Evolutionary conservation across 352 stramenopile species (phyloP).

Genomic region (Globisporangium rhizosaccharum): DNA sequence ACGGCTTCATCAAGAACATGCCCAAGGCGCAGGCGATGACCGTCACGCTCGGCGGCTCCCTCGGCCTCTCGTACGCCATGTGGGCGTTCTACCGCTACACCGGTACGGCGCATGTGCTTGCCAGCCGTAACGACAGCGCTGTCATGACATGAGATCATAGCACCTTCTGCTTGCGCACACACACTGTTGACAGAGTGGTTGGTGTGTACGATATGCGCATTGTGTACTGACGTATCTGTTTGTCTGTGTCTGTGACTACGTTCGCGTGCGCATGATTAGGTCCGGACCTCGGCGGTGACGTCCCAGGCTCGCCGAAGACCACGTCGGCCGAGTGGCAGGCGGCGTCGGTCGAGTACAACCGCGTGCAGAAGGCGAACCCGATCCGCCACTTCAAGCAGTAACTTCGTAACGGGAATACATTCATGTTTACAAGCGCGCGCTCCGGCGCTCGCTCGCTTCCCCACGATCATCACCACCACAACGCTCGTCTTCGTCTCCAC

Average conservation of each 20-base stretch:
- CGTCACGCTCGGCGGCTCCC: conserved; percentile 30
- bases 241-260: conserved; percentile 3
- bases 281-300: conserved; percentile 48
- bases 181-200: neutral
- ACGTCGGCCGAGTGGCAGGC: conserved; percentile 72
- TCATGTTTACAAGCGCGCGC: conserved; percentile 8
- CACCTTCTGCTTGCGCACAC: neutral
- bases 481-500: too few species aligned
- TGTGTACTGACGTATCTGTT: neutral
- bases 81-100: conserved; percentile 62
- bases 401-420: conserved; percentile 4
- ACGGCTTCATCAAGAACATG: conserved; percentile 60
- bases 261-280: conserved; percentile 21
- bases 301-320: conserved; percentile 53
- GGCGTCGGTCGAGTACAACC: conserved; percentile 69
- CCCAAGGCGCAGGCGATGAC: conserved; percentile 54
- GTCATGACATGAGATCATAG: too few species aligned
- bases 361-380: conserved; percentile 79
- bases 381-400: conserved; percentile 83
- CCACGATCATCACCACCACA: neutral
- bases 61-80: conserved; percentile 34
- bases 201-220: neutral
- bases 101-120: conserved; percentile 26
- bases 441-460: neutral
- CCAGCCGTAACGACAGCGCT: neutral